Conservation (phyloP, 768 basidiomycete species). For the Lactarius sanguifluus region DNA sequence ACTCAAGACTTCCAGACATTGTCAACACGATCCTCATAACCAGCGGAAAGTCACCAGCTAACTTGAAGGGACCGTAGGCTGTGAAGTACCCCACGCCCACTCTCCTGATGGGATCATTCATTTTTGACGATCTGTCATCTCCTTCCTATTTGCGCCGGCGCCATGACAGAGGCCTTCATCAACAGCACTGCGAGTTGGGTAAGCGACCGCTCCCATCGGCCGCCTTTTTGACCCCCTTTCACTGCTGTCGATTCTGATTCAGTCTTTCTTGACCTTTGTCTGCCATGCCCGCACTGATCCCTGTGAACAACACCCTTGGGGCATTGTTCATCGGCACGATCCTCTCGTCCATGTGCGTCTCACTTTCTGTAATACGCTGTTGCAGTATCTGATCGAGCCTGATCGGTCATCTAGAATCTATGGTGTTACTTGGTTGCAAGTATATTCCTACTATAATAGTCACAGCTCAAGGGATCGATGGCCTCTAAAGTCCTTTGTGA, state of each 20-base stretch:
- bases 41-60: background rate
- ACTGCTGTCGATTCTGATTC: background rate
- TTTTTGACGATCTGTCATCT: background rate
- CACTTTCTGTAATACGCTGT: background rate
- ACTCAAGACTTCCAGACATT: background rate
- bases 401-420: background rate
- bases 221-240: background rate
- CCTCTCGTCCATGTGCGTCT: constrained; percentile 7
- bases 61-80: background rate
- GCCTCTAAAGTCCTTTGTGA: constrained; percentile 1
- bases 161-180: background rate
- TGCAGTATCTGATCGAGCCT: background rate
- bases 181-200: background rate
- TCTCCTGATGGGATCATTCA: background rate
- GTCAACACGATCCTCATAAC: background rate
- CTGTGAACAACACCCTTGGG: background rate
- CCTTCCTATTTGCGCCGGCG: background rate
- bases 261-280: background rate
- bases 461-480: background rate
- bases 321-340: background rate
- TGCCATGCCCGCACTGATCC: background rate
- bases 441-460: constrained; percentile 7
- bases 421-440: constrained; percentile 12
- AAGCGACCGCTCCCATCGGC: background rate
- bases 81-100: background rate